A percentile compares a stretch with the other conserved stretches of the same genome.
Evolutionary conservation across 2,329 filamentous ascomycete species (phyloP).

Genomic region (Chalaropsis ovoidea): DNA sequence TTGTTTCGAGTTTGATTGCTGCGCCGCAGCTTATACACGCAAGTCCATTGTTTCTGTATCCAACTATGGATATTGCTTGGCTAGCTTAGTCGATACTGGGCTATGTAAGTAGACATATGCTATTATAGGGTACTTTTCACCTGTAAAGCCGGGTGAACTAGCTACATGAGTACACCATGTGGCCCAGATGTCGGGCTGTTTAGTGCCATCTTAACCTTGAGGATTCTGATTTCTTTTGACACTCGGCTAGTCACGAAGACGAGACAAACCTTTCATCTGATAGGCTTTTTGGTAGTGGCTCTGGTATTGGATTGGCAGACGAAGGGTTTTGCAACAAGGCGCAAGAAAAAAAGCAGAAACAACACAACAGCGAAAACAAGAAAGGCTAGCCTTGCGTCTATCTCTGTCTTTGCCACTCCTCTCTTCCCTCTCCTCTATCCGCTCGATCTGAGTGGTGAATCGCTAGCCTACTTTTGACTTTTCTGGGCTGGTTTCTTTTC

Average conservation of each 20-base stretch:
- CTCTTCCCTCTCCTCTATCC: background rate
- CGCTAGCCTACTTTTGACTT: background rate
- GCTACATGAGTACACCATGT: background rate
- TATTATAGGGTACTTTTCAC: constrained; percentile 1
- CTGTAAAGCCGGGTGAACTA: background rate
- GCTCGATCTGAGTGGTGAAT: background rate
- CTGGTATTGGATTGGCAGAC: background rate
- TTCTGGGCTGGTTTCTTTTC: background rate
- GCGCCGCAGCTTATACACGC: background rate
- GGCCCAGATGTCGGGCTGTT: background rate
- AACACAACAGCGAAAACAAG: background rate
- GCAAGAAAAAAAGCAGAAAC: background rate
- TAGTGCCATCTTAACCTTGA: constrained; percentile 3
- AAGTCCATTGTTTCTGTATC: background rate
- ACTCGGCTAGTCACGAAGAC: constrained; percentile 3
- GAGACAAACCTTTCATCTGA: background rate
- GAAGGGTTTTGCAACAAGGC: background rate
- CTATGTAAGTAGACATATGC: background rate
- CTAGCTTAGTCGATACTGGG: background rate
- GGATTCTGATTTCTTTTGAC: background rate
- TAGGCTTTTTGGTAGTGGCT: background rate
- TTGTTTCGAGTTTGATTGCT: constrained; percentile 6
- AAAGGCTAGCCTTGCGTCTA: background rate
- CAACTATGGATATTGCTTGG: background rate
- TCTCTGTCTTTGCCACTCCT: background rate